Conservation (phyloP, 768 basidiomycete genomes). For the Cyathus striatus region DNA sequence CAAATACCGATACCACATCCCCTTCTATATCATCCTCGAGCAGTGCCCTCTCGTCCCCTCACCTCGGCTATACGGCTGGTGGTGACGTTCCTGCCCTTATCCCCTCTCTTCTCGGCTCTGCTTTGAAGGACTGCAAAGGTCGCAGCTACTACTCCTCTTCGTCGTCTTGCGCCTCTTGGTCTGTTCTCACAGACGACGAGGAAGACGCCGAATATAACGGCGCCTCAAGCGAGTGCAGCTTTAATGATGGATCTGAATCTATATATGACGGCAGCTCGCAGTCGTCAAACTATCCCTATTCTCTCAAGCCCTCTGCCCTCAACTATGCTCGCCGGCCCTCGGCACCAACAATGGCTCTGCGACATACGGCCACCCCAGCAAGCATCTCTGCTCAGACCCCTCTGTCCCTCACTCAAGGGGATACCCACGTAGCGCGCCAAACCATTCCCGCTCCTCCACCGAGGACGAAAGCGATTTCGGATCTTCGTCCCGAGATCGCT, state of each 20-base stretch:
- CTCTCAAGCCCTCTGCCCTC: slow-evolving; percentile 39
- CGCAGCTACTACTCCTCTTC: slow-evolving; percentile 56
- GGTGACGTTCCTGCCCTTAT: slow-evolving; percentile 64
- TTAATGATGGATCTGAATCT: slow-evolving; percentile 34
- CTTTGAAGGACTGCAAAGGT: slow-evolving; percentile 37
- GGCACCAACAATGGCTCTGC: slow-evolving; percentile 64
- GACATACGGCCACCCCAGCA: slow-evolving; percentile 53
- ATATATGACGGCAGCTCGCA: slow-evolving; percentile 37
- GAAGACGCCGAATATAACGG: slow-evolving; percentile 44
- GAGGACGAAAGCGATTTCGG: slow-evolving; percentile 41
- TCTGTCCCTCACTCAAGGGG: slow-evolving; percentile 29
- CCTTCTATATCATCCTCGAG: slow-evolving; percentile 65
- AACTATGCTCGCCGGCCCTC: slow-evolving; percentile 69
- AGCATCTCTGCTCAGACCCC: slow-evolving; percentile 45
- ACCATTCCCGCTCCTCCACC: slow-evolving; percentile 30
- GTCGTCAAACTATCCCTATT: slow-evolving; percentile 28
- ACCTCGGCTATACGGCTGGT: slow-evolving; percentile 45
- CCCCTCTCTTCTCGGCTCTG: slow-evolving; percentile 60
- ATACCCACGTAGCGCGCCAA: slow-evolving; percentile 37
- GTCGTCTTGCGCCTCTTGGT: slow-evolving; percentile 61
- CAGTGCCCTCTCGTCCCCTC: slow-evolving; percentile 66
- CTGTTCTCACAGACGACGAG: slow-evolving; percentile 60
- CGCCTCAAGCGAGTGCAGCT: slow-evolving; percentile 26
- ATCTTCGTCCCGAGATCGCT: slow-evolving; percentile 30
- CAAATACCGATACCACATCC: slow-evolving; percentile 55